These are phyloP conservation scores for Parathielavia appendiculata DNA, from an alignment of 495 filamentous ascomycete genomes.

Conservation along the genomic window DNA sequence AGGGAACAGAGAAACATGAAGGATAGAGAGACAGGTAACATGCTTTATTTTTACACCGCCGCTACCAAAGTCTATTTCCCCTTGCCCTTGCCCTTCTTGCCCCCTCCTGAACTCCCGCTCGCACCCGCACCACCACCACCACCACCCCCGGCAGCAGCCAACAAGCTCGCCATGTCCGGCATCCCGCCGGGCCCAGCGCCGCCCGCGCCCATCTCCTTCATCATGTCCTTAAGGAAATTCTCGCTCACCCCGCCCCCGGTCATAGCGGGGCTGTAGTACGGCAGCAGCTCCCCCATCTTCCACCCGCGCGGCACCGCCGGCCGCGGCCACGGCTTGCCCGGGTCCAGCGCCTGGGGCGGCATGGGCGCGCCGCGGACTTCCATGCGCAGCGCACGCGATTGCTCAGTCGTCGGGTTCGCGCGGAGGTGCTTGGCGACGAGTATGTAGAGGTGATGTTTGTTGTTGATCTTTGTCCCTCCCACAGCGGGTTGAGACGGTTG, in stretches of 20 bases:
- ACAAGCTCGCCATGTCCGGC: conserved; percentile 43
- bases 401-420: conserved; percentile 65
- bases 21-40: too few species aligned
- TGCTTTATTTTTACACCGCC: too few species aligned
- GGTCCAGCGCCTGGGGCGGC: conserved; percentile 38
- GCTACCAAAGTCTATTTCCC: conserved; percentile 28
- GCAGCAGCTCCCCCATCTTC: conserved; percentile 81
- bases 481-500: background rate
- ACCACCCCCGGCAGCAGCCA: conserved; percentile 32
- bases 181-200: conserved; percentile 31
- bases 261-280: conserved; percentile 80
- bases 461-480: conserved; percentile 52
- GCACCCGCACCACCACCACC: conserved; percentile 24
- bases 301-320: conserved; percentile 82
- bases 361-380: conserved; percentile 53
- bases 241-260: conserved; percentile 93
- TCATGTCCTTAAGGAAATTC: conserved; percentile 95
- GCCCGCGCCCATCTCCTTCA: conserved; percentile 79
- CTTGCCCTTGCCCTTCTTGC: conserved; percentile 45
- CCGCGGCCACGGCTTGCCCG: conserved; percentile 58
- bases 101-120: conserved; percentile 22
- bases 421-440: conserved; percentile 69
- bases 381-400: conserved; percentile 61
- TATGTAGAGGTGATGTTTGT: conserved; percentile 85
- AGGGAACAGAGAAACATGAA: too few species aligned